A percentile compares a stretch with the other conserved stretches of the same genome.
Conservation (phyloP, 2,329 filamentous ascomycete genomes). For the Coleophoma eucalyptorum region DNA sequence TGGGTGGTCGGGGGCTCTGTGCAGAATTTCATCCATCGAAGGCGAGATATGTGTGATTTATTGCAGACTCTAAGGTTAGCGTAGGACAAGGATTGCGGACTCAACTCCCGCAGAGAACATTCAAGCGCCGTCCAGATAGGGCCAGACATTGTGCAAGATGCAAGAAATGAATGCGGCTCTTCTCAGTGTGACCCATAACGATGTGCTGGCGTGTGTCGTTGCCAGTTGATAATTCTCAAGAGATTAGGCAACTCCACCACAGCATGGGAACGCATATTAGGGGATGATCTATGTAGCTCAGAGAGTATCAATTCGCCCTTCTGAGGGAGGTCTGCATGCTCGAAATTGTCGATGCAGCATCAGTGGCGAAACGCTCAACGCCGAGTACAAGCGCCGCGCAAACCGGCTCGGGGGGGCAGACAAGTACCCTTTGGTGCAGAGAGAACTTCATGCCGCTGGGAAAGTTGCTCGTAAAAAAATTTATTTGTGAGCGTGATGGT, state of each 20-base stretch:
- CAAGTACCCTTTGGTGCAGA: slow-evolving; percentile 13
- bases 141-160: slow-evolving; percentile 30
- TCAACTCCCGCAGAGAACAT: slow-evolving; percentile 22
- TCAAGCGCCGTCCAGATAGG: slow-evolving; percentile 31
- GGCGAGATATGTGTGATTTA: slow-evolving; percentile 63
- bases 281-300: slow-evolving; percentile 27
- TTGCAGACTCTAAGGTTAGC: slow-evolving; percentile 39
- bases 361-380: slow-evolving; percentile 27
- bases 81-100: slow-evolving; percentile 26
- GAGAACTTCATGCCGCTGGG: slow-evolving; percentile 1
- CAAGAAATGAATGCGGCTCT: slow-evolving; percentile 56
- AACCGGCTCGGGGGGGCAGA: not conserved
- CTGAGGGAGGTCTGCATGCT: slow-evolving; percentile 25
- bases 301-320: slow-evolving; percentile 25
- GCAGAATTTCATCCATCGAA: slow-evolving; percentile 41
- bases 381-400: slow-evolving; percentile 10
- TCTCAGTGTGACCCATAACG: slow-evolving; percentile 64
- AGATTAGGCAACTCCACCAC: slow-evolving; percentile 61
- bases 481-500: slow-evolving; percentile 2
- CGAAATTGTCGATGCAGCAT: slow-evolving; percentile 25
- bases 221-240: slow-evolving; percentile 72
- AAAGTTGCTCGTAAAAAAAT: slow-evolving; percentile 1
- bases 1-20: slow-evolving; percentile 27
- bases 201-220: slow-evolving; percentile 87
- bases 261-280: slow-evolving; percentile 35